These are phyloP conservation scores for Trametes punicea DNA, from an alignment of 768 basidiomycete genomes.

Conservation along the genomic window DNA sequence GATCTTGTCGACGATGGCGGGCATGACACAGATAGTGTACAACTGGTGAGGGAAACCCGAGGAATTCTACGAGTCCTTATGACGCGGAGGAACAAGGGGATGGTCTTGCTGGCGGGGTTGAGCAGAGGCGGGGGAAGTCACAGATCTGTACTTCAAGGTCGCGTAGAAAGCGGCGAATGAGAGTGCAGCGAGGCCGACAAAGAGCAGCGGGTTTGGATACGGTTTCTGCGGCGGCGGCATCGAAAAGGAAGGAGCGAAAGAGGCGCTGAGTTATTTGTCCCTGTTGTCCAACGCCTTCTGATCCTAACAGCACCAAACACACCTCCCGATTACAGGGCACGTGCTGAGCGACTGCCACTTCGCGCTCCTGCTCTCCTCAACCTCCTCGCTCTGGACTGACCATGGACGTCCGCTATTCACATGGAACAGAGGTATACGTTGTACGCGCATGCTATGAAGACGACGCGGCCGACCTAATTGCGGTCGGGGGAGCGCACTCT, in stretches of 20 bases:
- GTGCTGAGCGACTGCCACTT: constrained; percentile 3
- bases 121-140: constrained; percentile 55
- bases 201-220: constrained; percentile 60
- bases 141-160: constrained; percentile 54
- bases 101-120: constrained; percentile 61
- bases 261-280: constrained; percentile 11
- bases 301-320: constrained; percentile 29
- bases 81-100: constrained; percentile 62
- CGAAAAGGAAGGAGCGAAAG: constrained; percentile 8
- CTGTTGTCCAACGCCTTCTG: constrained; percentile 20
- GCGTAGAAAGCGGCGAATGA: constrained; percentile 58
- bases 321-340: constrained; percentile 15
- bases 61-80: too few relatives aligned
- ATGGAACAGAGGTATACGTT: constrained; percentile 57
- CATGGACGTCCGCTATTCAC: constrained; percentile 61
- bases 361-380: neutral
- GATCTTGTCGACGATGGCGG: constrained; percentile 42
- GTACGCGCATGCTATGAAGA: constrained; percentile 61
- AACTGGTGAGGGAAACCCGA: too few relatives aligned
- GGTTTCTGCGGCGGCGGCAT: constrained; percentile 21
- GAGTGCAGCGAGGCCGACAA: constrained; percentile 51
- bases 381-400: neutral
- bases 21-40: constrained; percentile 33
- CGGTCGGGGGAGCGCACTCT: constrained; percentile 69
- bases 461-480: constrained; percentile 66